Evolutionary conservation across 768 basidiomycete genomes (phyloP).

Genomic region (Pulveroboletus sp.): DNA sequence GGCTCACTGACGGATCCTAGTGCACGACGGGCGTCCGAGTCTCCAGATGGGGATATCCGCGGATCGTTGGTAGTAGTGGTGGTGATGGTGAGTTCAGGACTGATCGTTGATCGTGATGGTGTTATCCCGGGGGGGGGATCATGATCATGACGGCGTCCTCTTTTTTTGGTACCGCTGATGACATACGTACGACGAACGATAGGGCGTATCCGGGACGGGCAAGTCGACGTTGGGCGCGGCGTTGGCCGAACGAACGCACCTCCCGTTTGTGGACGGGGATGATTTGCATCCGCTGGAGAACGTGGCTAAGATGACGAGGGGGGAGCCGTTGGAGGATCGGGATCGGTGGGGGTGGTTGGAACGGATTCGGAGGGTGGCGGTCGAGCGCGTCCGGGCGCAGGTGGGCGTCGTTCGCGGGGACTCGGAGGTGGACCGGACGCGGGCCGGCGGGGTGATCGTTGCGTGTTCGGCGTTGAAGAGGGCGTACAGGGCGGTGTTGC

Average conservation of each 20-base stretch:
- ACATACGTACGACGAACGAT: too few relatives aligned
- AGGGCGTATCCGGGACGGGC: slow-evolving; percentile 71
- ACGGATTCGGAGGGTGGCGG: slow-evolving; percentile 60
- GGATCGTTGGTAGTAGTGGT: too few relatives aligned
- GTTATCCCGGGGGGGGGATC: too few relatives aligned
- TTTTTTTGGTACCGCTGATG: too few relatives aligned
- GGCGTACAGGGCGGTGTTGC: slow-evolving; percentile 76
- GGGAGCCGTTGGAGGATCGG: slow-evolving; percentile 69
- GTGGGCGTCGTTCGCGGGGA: background rate
- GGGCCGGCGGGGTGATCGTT: slow-evolving; percentile 60
- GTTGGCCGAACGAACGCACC: slow-evolving; percentile 53
- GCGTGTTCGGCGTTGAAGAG: slow-evolving; percentile 84
- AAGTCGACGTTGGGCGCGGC: slow-evolving; percentile 67
- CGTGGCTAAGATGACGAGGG: slow-evolving; percentile 82
- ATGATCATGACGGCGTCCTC: too few relatives aligned
- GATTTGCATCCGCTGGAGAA: slow-evolving; percentile 79
- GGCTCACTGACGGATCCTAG: too few relatives aligned
- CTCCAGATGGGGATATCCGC: too few relatives aligned
- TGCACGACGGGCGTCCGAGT: too few relatives aligned
- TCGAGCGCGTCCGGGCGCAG: slow-evolving; percentile 24
- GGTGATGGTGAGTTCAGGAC: too few relatives aligned
- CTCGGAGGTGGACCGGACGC: background rate
- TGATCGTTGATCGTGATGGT: too few relatives aligned
- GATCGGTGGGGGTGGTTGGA: slow-evolving; percentile 88
- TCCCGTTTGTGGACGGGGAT: slow-evolving; percentile 88